Evolutionary conservation across 148 eudicot species (phyloP).

Genomic region (Simmondsia chinensis): DNA sequence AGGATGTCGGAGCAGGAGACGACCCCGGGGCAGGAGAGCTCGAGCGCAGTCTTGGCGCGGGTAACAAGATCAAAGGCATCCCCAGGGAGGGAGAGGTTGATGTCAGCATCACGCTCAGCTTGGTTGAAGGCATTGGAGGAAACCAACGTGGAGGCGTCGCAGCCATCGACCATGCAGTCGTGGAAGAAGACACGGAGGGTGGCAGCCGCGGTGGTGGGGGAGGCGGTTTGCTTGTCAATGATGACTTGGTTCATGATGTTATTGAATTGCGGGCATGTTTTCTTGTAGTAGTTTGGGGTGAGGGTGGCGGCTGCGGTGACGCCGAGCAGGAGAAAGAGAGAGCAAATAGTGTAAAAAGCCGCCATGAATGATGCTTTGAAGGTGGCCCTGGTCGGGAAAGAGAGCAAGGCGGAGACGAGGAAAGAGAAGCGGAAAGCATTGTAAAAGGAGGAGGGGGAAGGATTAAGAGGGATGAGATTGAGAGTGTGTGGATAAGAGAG

Average conservation of each 20-base stretch:
- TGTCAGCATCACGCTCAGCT: slow-evolving; percentile 47
- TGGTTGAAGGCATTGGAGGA: slow-evolving; percentile 43
- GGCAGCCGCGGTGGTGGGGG: slow-evolving; percentile 45
- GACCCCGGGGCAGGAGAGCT: slow-evolving; percentile 51
- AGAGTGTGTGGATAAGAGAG: no score
- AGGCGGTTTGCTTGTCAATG: slow-evolving; percentile 27
- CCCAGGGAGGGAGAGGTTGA: slow-evolving; percentile 54
- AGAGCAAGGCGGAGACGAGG: no score
- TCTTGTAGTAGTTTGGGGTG: slow-evolving; percentile 27
- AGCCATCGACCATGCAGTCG: slow-evolving; percentile 56
- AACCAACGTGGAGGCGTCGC: slow-evolving; percentile 41
- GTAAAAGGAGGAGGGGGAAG: no score
- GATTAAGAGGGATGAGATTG: no score
- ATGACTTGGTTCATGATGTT: slow-evolving; percentile 20
- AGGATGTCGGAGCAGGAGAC: slow-evolving; percentile 73
- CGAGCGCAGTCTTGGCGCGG: slow-evolving; percentile 53
- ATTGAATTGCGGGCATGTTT: slow-evolving; percentile 35
- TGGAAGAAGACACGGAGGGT: slow-evolving; percentile 49
- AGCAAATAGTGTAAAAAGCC: no score
- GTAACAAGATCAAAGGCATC: slow-evolving; percentile 59
- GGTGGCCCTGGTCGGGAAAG: no score
- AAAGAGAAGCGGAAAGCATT: no score
- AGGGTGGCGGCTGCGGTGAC: slow-evolving; percentile 1
- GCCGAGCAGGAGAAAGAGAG: no score
- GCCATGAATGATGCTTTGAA: no score